Evolutionary conservation across 1,284 basidiomycete genomes (phyloP), one percentile per base, ranked within the genome.

Genomic region (Cutaneotrichosporon arboriforme): DNA sequence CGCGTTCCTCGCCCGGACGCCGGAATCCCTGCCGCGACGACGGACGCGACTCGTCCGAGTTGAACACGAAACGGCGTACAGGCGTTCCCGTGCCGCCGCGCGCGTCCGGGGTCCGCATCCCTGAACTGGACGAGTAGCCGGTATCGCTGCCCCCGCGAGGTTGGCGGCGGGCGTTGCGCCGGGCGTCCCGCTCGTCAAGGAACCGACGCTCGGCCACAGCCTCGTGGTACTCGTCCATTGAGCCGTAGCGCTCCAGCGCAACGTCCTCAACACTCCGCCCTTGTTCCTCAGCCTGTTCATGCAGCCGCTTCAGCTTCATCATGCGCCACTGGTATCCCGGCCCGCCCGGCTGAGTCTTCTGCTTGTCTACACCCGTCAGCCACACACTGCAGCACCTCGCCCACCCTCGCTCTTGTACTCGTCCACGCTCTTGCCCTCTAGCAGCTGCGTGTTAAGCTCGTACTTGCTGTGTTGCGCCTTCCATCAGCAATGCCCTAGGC

Each of bases 301-400:
- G 91, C 1, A 91, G 85, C 13, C 89, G 81, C 35, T 86, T 83
- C 1, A 98, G 82, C 69, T 93, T 92, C 85, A 90, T 92, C 93
- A 97, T 97, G 20, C 94, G 84, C 94, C 94, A 98, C 67, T 86
- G 85, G 15, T 89, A 90, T 10, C 94, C 94, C 2, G 92, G 88
- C 0, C 89, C 90, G 2, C 93, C 92, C 0, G 89, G 88, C 1
- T 80, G 83, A 45, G 77, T 66, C 22, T 73, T 68, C 66, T 75
- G 83, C 83, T 59, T 67, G 67, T 66, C 49, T 54, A 52, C 8
- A 50, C 42, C 14, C 4, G 4, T 4, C 10, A 8, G 14, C n/a
- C n/a, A n/a, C n/a, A n/a, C n/a, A n/a, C n/a, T n/a, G n/a, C n/a
- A 34, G 12, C 10, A 7, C n/a, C 3, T 10, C 1, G 58, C 67